phyloP scores from a whole-genome alignment of 805 yeast genomes.

The Candida chauliodis region DNA sequence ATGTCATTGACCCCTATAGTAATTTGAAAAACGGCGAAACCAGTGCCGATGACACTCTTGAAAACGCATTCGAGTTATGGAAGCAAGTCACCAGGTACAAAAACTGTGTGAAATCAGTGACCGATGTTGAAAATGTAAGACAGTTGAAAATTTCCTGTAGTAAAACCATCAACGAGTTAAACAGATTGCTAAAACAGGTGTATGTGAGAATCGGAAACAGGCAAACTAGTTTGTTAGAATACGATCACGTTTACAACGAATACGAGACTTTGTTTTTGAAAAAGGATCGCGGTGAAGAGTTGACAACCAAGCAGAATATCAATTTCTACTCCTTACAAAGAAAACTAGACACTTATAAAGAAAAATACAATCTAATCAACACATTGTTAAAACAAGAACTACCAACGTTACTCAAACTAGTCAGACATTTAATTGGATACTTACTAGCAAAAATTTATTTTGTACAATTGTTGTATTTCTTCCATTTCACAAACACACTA shows the following conservation, averaged over 20 bases:
- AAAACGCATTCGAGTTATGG: constrained; percentile 18
- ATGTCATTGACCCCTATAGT: constrained; percentile 10
- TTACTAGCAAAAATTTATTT: constrained; percentile 33
- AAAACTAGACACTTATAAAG: constrained; percentile 21
- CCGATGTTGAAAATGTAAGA: constrained; percentile 13
- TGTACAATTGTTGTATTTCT: constrained; percentile 31
- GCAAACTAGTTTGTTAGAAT: constrained; percentile 33
- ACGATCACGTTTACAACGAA: constrained; percentile 29
- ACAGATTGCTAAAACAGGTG: constrained; percentile 13
- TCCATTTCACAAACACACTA: constrained; percentile 19
- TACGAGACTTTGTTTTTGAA: constrained; percentile 28
- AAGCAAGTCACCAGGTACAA: constrained; percentile 4
- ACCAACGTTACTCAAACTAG: constrained; percentile 39
- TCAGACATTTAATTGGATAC: constrained; percentile 27
- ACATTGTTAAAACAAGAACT: constrained; percentile 41
- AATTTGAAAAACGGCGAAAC: constrained; percentile 4
- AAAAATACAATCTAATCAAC: constrained; percentile 34
- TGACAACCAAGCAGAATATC: constrained; percentile 28
- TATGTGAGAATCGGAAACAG: constrained; percentile 24
- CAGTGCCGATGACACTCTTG: constrained; percentile 3
- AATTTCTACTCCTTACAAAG: constrained; percentile 21
- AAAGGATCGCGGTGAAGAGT: constrained; percentile 30
- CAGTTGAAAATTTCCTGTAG: constrained; percentile 10
- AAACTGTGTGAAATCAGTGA: neutral
- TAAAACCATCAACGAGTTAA: constrained; percentile 12